Base-by-base conservation (phyloP, 1,139 yeast species). In the Candida sanyaensis region DNA sequence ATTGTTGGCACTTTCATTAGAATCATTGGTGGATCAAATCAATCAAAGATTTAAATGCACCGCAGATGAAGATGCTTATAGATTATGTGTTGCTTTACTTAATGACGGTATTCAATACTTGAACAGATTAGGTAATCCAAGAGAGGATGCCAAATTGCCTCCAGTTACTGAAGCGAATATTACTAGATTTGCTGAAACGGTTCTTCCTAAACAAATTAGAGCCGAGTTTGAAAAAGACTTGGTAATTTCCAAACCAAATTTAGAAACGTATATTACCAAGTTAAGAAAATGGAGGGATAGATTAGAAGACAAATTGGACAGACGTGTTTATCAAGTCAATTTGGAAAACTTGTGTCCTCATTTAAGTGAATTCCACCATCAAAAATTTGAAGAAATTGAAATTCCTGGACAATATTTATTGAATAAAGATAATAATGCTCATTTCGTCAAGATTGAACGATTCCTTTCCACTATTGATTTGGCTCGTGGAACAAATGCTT, bases 361-460 rank as follows among this genome's bases (percentile, higher is more conserved):
- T 58, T 76, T 95, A 64, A 88, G 96, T 65, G 97, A 92, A 64
- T 93, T 95, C 81, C 99, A 95, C 64, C 96, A 93, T 64, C 99
- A 93, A 65, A 92, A 91, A 69, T 95, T 93, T 64, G 99, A 95
- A 66, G 98, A 95, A 47, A 90, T 95, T 52, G 99, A 95, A 65
- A 86, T 95, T 49, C 99, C 99, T 0, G 99, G 99, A 1, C 99
- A 95, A 63, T 93, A 93, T 62, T 74, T 92, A 59, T 69, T 85
- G 66, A 86, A 87, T 64, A 87, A 86, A 62, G 98, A 92, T 59
- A 87, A 77, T 63, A 93, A 91, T 64, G 74, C 82, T 40, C 97
- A 92, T 65, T 95, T 95, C 64, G 81, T 90, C 47, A 93, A 92
- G 75, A 90, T 95, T 61, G 97, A 91, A 53, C 77, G 99, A 52